Evolutionary conservation across 371 early-diverging fungal genomes (phyloP).

Genomic region (Phascolomyces articulosus): DNA sequence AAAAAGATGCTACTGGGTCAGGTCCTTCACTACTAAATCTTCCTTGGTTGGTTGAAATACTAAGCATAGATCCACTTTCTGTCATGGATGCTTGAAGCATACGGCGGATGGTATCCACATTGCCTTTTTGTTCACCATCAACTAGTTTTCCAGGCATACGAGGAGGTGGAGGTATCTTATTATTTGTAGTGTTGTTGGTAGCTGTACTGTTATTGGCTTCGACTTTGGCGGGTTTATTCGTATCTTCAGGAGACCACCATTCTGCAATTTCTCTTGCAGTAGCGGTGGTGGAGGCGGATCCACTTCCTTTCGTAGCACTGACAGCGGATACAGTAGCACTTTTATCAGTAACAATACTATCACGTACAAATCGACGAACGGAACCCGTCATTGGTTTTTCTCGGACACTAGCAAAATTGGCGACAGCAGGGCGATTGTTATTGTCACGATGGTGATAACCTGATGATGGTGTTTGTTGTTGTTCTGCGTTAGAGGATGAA

Average conservation of each 20-base stretch:
- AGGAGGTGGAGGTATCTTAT: not conserved
- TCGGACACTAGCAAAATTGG: constrained; percentile 15
- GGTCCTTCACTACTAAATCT: not conserved
- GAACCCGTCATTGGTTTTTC: constrained; percentile 31
- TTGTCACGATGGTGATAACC: not conserved
- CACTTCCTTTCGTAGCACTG: not conserved
- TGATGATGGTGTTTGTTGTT: too few relatives aligned
- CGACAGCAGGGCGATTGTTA: not conserved
- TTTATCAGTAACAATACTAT: constrained; percentile 30
- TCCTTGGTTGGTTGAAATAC: constrained; percentile 10
- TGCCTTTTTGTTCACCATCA: not conserved
- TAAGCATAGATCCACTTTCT: constrained; percentile 27
- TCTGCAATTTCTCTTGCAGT: constrained; percentile 20
- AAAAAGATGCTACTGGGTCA: constrained; percentile 27
- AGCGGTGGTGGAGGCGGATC: not conserved
- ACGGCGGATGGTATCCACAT: constrained; percentile 26
- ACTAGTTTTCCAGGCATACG: not conserved
- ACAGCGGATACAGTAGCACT: constrained; percentile 21
- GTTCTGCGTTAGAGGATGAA: too few relatives aligned
- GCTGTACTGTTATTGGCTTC: not conserved
- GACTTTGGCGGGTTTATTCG: not conserved
- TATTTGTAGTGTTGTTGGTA: not conserved
- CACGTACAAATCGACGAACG: constrained; percentile 36
- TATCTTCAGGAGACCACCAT: constrained; percentile 19
- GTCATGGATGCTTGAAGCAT: constrained; percentile 24